Base-by-base conservation (phyloP, 2,329 filamentous ascomycete species). In the Drechslerella stenobrocha region DNA sequence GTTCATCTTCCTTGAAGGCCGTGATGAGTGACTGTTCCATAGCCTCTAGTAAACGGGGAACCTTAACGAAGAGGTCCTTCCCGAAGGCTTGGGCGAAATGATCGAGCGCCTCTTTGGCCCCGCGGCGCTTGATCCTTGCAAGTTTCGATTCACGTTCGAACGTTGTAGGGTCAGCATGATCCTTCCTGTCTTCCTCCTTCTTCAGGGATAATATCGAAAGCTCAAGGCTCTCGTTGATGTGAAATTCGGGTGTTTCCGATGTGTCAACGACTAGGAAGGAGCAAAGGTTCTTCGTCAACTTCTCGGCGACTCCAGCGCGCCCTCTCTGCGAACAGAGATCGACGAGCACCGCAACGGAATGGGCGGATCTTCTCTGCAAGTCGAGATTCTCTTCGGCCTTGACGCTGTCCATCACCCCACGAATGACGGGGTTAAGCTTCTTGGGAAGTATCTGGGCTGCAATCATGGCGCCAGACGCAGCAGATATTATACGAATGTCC, bases 201-300 rank as follows among this genome's bases (percentile, higher is more conserved):
- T 92, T 89, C 76, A 98, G 85, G 0, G 93, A 97, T 13, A 98
- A 78, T 58, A 98, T 93, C 11, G 87, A 87, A 70, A 86, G 85
- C 45, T 87, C 88, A 74, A 95, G 87, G 42, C 80, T 76, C 1
- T 87, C 88, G 73, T 97, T 93, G 24, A 88, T 86, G 2, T 87
- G 84, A 75, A 97, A 97, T 74, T 97, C 93, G 0, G 93, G 93
- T 0, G 95, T 98, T 76, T 98, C 95, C 0, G 93, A 92, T 1
- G 95, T 95, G 75, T 98, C 93, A 74, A 96, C 90, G 74, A 93
- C 98, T 70, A 90, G 96, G 77, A 96, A 98, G 75, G 96, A 97
- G 78, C 95, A 89, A 52, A 98, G 78, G 74, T 98, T 98, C 46
- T 89, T 86, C 24, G 97, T 91, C 11, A 98, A 88, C 78, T 98